Percentiles rank a stretch among this genome's conserved stretches.
Evolutionary conservation across 805 yeast genomes (phyloP).

Genomic region (Sporopachydermia lactativora): DNA sequence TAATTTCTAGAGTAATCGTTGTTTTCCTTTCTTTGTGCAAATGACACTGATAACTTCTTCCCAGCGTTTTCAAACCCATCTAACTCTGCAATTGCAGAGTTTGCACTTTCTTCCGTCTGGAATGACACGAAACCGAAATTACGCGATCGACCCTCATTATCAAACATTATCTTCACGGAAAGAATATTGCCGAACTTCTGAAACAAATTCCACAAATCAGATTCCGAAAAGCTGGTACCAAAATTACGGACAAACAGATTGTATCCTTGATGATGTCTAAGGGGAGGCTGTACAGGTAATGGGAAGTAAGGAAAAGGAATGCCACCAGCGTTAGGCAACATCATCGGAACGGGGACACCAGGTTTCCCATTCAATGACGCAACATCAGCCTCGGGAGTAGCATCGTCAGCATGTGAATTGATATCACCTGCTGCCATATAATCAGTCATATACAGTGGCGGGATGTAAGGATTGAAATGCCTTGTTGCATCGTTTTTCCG

Average conservation of each 20-base stretch:
- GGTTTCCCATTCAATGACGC: too few relatives aligned
- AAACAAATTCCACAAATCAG: constrained; percentile 31
- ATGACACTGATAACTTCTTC: constrained; percentile 47
- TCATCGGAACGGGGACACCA: constrained; percentile 8
- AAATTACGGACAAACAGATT: constrained; percentile 60
- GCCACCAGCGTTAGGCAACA: background rate
- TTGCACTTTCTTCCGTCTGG: constrained; percentile 50
- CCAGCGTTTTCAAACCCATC: constrained; percentile 37
- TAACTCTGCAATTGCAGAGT: constrained; percentile 52
- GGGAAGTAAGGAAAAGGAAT: constrained; percentile 6
- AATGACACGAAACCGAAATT: constrained; percentile 79
- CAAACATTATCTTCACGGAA: constrained; percentile 42
- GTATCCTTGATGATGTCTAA: constrained; percentile 37
- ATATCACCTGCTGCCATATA: constrained; percentile 14
- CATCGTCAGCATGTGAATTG: constrained; percentile 2
- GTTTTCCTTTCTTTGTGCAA: constrained; percentile 49
- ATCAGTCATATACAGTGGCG: constrained; percentile 15
- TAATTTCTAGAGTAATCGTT: background rate
- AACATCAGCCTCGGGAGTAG: constrained; percentile 5
- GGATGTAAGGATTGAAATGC: constrained; percentile 5
- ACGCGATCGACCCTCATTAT: constrained; percentile 36
- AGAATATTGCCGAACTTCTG: constrained; percentile 34
- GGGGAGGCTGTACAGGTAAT: constrained; percentile 5
- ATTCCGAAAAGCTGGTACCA: constrained; percentile 40
- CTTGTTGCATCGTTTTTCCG: constrained; percentile 22